These are phyloP conservation scores for Corymbia maculata DNA, from an alignment of 345 rosid genomes.

Conservation along the genomic window DNA sequence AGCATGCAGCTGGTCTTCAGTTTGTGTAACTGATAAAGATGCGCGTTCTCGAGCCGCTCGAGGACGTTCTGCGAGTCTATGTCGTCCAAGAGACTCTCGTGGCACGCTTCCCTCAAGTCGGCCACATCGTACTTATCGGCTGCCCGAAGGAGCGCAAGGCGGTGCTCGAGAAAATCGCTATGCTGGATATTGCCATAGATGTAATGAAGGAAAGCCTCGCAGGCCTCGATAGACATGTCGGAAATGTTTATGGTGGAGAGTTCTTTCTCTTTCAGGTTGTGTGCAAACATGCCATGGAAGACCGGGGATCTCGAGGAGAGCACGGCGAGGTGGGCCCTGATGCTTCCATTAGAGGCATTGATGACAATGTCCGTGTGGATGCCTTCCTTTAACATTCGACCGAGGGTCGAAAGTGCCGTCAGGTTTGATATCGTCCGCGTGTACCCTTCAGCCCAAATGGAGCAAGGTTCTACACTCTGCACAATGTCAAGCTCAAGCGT, in stretches of 20 bases:
- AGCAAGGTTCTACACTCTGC: slow-evolving; percentile 66
- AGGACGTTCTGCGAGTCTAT: slow-evolving; percentile 76
- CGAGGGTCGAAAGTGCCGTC: slow-evolving; percentile 50
- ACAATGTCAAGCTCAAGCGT: neutral
- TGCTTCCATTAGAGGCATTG: slow-evolving; percentile 73
- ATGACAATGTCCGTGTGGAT: slow-evolving; percentile 75
- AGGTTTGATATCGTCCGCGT: slow-evolving; percentile 31
- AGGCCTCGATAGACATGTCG: slow-evolving; percentile 76
- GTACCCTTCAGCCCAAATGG: slow-evolving; percentile 74
- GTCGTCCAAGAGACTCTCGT: slow-evolving; percentile 74
- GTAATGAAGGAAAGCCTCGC: slow-evolving; percentile 70
- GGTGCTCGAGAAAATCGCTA: slow-evolving; percentile 60
- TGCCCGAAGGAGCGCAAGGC: slow-evolving; percentile 66
- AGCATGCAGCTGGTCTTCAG: slow-evolving; percentile 70
- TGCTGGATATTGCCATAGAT: slow-evolving; percentile 71
- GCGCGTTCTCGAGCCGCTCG: slow-evolving; percentile 79
- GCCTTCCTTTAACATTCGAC: slow-evolving; percentile 80
- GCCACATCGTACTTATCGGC: slow-evolving; percentile 80
- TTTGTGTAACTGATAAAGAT: slow-evolving; percentile 51
- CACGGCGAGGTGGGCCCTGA: slow-evolving; percentile 82
- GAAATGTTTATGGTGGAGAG: slow-evolving; percentile 60
- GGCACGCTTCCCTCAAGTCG: slow-evolving; percentile 84
- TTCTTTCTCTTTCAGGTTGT: slow-evolving; percentile 88
- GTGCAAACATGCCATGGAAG: slow-evolving; percentile 77
- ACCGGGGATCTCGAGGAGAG: slow-evolving; percentile 92